Evolutionary conservation across 1,139 yeast genomes (phyloP).

Genomic region (Taphrina betulina): DNA sequence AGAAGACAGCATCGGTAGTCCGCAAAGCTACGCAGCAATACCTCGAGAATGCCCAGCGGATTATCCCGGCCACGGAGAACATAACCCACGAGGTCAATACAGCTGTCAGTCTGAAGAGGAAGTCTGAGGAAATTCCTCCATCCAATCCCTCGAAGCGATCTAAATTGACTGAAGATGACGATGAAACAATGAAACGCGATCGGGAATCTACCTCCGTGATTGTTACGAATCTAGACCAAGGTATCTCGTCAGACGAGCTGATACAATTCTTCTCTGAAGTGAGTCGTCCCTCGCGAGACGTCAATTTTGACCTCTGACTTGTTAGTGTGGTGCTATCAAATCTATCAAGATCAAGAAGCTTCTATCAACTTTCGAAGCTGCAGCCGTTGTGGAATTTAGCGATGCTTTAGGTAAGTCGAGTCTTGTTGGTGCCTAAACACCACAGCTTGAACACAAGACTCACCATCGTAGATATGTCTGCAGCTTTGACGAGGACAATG

Average conservation of each 20-base stretch:
- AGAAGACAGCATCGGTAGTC: conserved; percentile 39
- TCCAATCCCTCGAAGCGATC: neutral
- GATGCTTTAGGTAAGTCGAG: conserved; percentile 41
- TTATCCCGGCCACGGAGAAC: neutral
- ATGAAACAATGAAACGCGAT: conserved; percentile 41
- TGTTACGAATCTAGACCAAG: conserved; percentile 48
- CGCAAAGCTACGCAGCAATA: conserved; percentile 4
- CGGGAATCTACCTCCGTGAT: conserved; percentile 59
- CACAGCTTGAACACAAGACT: too few species aligned
- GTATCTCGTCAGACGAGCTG: conserved; percentile 46
- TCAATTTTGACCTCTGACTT: too few species aligned
- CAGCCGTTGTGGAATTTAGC: conserved; percentile 33
- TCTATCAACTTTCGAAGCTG: too few species aligned
- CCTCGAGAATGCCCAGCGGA: neutral
- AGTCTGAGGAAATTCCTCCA: neutral
- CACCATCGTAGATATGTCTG: conserved; percentile 46
- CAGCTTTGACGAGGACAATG: conserved; percentile 61
- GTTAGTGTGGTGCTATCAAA: conserved; percentile 10
- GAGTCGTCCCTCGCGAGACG: too few species aligned
- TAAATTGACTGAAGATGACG: neutral
- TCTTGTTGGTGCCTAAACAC: too few species aligned
- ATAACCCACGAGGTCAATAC: neutral
- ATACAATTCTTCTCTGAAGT: conserved; percentile 48
- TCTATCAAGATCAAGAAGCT: too few species aligned
- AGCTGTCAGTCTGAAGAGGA: neutral